Base-by-base conservation (phyloP, 208 protist genomes). In the Leptomonas pyrrhocoris region DNA sequence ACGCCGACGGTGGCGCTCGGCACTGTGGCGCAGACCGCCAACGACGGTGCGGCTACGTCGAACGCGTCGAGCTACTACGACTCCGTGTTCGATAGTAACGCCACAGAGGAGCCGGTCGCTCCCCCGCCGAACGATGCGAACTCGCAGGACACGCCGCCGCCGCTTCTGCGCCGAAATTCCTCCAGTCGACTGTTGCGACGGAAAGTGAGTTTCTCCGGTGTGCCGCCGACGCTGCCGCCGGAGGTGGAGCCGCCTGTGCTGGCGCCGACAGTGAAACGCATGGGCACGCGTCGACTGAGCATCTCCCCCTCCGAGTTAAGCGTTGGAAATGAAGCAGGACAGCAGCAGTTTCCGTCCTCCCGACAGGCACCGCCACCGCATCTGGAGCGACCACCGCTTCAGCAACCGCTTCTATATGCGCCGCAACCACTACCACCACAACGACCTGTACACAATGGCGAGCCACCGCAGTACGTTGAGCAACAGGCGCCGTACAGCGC, bases 131-230 rank as follows among this genome's bases (percentile, higher is more conserved):
- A 36, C 12, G 53, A n/a, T 23, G n/a, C 2, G 16, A 42, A 11
- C 49, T 6, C 53, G 4, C 4, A 2, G 25, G 54, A 70, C 64
- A 48, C 50, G 12, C 50, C 43, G 30, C 9, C 64, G n/a, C 51
- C 40, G 16, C 54, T 70, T 27, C 64, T 54, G 51, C 64, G 64
- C 1, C 45, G 54, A 38, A 61, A 61, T 53, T 70, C 64, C 8
- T 70, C 64, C 0, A 12, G 31, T 0, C 64, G 61, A 0, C 23
- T 67, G 45, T 48, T 67, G n/a, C 61, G 54, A 12, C 54, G 54
- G 7, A 59, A 59, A n/a, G 54, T 59, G 31, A 59, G 54, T 21
- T 59, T 59, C 54, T 45, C 54, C n/a, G 54, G 54, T 19, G 34
- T 59, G 0, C 54, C 54, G 34, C 4, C 54, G 31, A n/a, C 28